Conservation (phyloP, 208 protist species). For the Endotrypanum monterogeii region DNA sequence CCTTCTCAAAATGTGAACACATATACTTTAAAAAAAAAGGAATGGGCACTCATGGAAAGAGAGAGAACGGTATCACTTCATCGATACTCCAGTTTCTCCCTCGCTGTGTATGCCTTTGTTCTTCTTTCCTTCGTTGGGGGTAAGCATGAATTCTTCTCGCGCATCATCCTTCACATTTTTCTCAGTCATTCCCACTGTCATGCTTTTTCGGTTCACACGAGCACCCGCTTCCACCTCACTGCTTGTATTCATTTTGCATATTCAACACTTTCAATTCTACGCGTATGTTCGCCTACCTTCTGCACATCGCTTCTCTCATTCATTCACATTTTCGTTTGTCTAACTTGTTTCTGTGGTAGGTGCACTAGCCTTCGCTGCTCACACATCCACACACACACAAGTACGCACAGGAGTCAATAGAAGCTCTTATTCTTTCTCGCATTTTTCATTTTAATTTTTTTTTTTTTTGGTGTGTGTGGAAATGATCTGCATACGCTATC, state of each 20-base stretch:
- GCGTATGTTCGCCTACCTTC: neutral
- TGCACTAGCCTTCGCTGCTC: neutral
- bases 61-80: neutral
- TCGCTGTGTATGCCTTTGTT: neutral
- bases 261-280: neutral
- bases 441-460: neutral
- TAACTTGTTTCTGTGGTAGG: neutral
- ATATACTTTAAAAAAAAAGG: neutral
- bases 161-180: neutral
- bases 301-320: neutral
- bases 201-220: neutral
- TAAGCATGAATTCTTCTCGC: neutral
- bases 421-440: neutral
- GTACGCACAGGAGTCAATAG: neutral
- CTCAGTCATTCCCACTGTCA: neutral
- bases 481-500: conserved; percentile 38
- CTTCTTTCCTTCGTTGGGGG: too few species aligned
- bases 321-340: neutral
- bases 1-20: neutral
- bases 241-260: neutral
- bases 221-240: neutral
- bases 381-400: neutral
- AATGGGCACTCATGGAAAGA: neutral
- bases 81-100: neutral
- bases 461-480: too few species aligned